Evolutionary conservation across 495 filamentous ascomycete genomes (phyloP), one percentile per base, ranked within the genome.

Genomic region (Penicillium herquei): DNA sequence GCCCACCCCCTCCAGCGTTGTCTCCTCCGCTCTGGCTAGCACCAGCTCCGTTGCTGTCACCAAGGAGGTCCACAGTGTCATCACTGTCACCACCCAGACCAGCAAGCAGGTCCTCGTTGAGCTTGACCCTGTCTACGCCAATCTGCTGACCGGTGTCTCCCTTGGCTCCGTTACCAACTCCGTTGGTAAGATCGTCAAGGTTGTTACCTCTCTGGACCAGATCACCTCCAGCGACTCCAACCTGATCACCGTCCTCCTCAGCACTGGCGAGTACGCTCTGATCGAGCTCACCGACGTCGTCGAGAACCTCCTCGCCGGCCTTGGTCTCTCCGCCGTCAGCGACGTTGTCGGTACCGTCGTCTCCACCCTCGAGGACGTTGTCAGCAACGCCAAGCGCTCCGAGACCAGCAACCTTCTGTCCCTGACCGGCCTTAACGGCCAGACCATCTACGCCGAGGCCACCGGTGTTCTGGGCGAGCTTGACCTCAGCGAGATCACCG

Each of bases 41-140:
- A 45, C 49, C 21, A 44, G 37, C 26, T 33, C 32, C 14, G 35
- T 40, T 10, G 39, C 32, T 18, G 40, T 40, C n/a, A 47, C 33
- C 50, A 39, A 52, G 39, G 40, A 39, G 37, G 44, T 40, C 11
- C 48, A 45, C 50, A 39, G 50, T 39, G 54, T 65, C 42, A 21
- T 65, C 48, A 55, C 44, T 52, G 59, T 68, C 26, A 59, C 63
- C 52, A 56, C 60, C 55, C 46, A 59, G 53, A 44, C 18, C 31
- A 46, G 45, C 39, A 52, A 63, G 49, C 39, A 58, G 12, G 52
- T 68, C 30, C 32, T 55, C 7, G 62, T 65, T 18, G 54, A 65
- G 59, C 60, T 62, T 13, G 49, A 63, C 37, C 54, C 35, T n/a
- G 48, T 60, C n/a, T n/a, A n/a, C 10, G 46, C 60, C 39, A 45